Evolutionary conservation across 208 protist genomes (phyloP), one percentile per base, ranked within the genome.

Genomic region (Trypanosomatidae sp.): DNA sequence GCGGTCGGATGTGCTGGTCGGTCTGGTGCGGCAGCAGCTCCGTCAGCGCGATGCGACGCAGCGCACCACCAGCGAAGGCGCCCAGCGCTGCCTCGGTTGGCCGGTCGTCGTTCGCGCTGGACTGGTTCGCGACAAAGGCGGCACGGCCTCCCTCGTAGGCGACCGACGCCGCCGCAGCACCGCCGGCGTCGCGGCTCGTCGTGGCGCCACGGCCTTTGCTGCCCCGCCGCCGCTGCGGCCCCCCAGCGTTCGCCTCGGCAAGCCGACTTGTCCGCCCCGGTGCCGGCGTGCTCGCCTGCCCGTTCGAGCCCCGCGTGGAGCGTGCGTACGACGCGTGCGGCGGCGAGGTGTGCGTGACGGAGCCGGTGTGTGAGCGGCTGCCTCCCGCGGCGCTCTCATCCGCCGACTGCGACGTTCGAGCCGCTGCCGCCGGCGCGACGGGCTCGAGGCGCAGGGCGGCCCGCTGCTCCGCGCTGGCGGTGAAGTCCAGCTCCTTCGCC

Each of bases 1-100:
- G 79, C 12, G 95, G 95, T 41, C 93, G 89, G 58, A 97, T 91
- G 73, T 97, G 91, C 49, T 87, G 77, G 66, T 98, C 95, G 1
- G 89, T 88, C 5, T 43, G 28, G 70, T 94, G 87, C 19, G 76
- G 77, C 25, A 97, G 72, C 19, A 97, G 62, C 43, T 89, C 79
- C 19, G 73, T 72, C 2, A 91, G 41, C 15, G 47, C 39, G 39
- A 88, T 9, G 46, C 53, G 73, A 2, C 67, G 71, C 41, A 77
- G 70, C 55, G 73, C 74, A 25, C 73, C 76, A 19, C 50, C 69
- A 9, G 56, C 74, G 28, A 77, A 76, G 33, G 52, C 47, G 36
- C 69, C 60, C 44, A 79, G 68, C 22, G 30, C 64, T 52, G 65
- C 41, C 53, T 79, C 76, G 0, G n/a, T 72, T 39, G 59, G 55